phyloP scores from a whole-genome alignment of 2,329 filamentous ascomycete genomes.

The Sarocladiaceae sp. region DNA sequence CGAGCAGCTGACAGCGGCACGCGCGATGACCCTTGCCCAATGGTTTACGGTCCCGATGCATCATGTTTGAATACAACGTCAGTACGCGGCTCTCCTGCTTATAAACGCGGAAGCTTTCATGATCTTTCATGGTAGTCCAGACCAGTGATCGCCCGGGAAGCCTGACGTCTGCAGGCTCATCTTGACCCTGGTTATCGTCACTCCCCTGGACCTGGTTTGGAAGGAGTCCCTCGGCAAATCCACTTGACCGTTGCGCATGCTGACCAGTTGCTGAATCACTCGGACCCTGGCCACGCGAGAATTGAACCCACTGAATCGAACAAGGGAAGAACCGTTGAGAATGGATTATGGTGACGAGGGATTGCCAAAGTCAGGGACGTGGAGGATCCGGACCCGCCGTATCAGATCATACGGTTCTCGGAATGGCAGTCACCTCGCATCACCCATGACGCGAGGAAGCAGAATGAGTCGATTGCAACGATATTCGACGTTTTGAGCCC shows the following conservation, averaged over 20 bases:
- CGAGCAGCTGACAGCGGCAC: no score
- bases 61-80: no score
- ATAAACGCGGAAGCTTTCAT: not conserved
- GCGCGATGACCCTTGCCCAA: no score
- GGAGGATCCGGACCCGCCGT: not conserved
- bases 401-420: not conserved
- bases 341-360: not conserved
- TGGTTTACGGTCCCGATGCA: no score
- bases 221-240: not conserved
- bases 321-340: not conserved
- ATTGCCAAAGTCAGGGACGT: not conserved
- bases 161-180: not conserved
- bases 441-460: not conserved
- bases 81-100: no score
- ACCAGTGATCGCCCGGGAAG: not conserved
- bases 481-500: no score
- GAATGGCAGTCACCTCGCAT: not conserved
- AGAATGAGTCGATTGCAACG: no score
- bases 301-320: not conserved
- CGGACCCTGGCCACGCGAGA: not conserved
- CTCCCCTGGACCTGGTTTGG: not conserved
- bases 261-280: constrained; percentile 4
- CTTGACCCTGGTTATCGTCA: not conserved
- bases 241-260: constrained; percentile 1
- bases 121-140: not conserved